phyloP scores from a whole-genome alignment of 2,329 filamentous ascomycete species.

The Hypoxylon sp. region DNA sequence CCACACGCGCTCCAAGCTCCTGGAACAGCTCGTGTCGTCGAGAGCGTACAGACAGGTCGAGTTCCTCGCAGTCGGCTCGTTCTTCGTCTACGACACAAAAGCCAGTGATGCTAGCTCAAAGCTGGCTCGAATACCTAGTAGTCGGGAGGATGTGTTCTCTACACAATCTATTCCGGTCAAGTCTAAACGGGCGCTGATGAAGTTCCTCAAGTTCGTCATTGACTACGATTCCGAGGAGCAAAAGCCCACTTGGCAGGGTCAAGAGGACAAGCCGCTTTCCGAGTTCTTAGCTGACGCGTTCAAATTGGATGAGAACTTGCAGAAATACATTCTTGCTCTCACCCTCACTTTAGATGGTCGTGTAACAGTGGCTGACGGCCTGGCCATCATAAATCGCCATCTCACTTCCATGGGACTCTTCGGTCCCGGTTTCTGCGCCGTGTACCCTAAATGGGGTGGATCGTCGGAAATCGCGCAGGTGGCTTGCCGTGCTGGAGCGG shows the following conservation, averaged over 20 bases:
- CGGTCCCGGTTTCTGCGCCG: constrained; percentile 88
- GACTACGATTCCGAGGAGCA: constrained; percentile 75
- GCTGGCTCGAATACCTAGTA: constrained; percentile 84
- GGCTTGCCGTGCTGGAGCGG: constrained; percentile 88
- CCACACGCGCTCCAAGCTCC: constrained; percentile 83
- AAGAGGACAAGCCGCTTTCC: constrained; percentile 68
- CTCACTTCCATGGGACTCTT: constrained; percentile 89
- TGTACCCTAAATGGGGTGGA: constrained; percentile 94
- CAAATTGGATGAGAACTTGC: constrained; percentile 77
- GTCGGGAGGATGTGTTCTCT: constrained; percentile 91
- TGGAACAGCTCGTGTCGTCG: constrained; percentile 88
- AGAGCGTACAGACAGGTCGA: constrained; percentile 90
- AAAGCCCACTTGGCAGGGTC: constrained; percentile 69
- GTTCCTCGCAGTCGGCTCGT: constrained; percentile 92
- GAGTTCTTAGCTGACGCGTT: constrained; percentile 74
- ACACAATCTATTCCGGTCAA: constrained; percentile 81
- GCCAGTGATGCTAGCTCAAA: constrained; percentile 48
- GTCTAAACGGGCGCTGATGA: constrained; percentile 90
- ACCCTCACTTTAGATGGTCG: constrained; percentile 79
- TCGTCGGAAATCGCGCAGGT: constrained; percentile 91
- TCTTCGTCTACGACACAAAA: constrained; percentile 78
- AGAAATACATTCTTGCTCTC: constrained; percentile 74
- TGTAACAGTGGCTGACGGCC: constrained; percentile 74
- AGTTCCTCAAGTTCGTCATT: constrained; percentile 89
- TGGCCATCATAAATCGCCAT: constrained; percentile 83